Conservation (phyloP, 257 asterid genomes). For the Nemophila menziesii region DNA sequence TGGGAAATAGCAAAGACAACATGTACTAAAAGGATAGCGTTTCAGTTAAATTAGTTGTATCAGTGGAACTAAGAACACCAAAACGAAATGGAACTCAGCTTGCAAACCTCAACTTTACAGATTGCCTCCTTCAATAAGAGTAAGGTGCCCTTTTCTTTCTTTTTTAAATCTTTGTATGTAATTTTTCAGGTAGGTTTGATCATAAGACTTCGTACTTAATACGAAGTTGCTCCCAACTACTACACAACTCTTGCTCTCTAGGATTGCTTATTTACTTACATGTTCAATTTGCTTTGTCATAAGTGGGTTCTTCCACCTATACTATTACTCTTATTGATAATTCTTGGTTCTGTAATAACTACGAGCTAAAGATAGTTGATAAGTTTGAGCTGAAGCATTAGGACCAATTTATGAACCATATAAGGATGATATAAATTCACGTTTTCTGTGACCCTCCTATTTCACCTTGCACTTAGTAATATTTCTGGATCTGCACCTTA, state of each 20-base stretch:
- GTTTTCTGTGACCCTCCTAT: too few species aligned
- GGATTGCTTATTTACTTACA: not conserved
- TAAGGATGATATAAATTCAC: constrained; percentile 19
- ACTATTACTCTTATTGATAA: constrained; percentile 5
- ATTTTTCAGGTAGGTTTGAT: not conserved
- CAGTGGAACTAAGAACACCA: not conserved
- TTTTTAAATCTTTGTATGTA: not conserved
- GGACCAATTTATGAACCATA: constrained; percentile 10
- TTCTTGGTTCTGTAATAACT: constrained; percentile 8
- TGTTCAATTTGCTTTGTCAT: constrained; percentile 1
- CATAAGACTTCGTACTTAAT: too few species aligned
- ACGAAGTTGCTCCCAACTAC: too few species aligned
- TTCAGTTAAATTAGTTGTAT: not conserved
- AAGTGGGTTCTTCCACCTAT: constrained; percentile 3
- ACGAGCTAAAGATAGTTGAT: constrained; percentile 14
- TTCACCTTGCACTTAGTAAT: too few species aligned
- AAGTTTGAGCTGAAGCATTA: constrained; percentile 1
- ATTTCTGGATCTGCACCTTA: too few species aligned
- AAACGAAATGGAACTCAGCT: constrained; percentile 19
- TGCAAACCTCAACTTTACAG: constrained; percentile 21
- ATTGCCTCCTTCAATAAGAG: constrained; percentile 22
- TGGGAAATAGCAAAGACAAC: not conserved
- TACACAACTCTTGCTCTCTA: too few species aligned
- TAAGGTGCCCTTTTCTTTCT: constrained; percentile 14
- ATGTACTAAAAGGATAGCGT: not conserved